A percentile compares a stretch with the other conserved stretches of the same genome.
phyloP scores from a whole-genome alignment of 2,329 filamentous ascomycete genomes.

The Colletotrichum gigasporum region DNA sequence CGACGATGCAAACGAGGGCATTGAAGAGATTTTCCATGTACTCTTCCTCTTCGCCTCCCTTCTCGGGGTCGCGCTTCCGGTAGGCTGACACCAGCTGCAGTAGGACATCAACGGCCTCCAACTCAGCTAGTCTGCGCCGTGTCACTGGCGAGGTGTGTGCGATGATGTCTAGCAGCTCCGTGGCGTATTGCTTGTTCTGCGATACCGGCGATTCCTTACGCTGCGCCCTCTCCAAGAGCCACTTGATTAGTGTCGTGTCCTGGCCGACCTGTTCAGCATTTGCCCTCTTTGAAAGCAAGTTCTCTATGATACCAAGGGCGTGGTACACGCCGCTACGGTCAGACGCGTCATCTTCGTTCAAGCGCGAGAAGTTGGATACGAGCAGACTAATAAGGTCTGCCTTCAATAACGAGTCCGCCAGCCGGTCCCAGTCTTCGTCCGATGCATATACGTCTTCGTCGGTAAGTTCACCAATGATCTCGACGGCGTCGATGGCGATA shows the following conservation, averaged over 20 bases:
- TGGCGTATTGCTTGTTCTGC: conserved; percentile 96
- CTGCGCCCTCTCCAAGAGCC: conserved; percentile 81
- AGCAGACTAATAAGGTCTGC: conserved; percentile 79
- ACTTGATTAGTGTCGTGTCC: conserved; percentile 74
- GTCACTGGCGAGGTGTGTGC: conserved; percentile 79
- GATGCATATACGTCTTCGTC: conserved; percentile 90
- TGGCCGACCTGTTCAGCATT: conserved; percentile 78
- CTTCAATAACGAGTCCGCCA: conserved; percentile 74
- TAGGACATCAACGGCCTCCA: conserved; percentile 80
- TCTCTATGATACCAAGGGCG: conserved; percentile 84
- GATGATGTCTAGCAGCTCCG: conserved; percentile 90
- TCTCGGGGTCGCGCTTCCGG: conserved; percentile 84
- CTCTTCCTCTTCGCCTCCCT: conserved; percentile 90
- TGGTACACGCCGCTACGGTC: conserved; percentile 91
- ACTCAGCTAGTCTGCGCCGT: conserved; percentile 66
- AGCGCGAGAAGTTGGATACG: conserved; percentile 78
- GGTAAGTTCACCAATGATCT: conserved; percentile 89
- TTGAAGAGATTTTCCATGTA: conserved; percentile 96
- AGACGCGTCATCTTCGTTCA: conserved; percentile 77
- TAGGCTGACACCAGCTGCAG: conserved; percentile 88
- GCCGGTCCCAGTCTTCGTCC: conserved; percentile 80
- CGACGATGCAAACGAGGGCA: conserved; percentile 80
- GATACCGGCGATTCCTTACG: conserved; percentile 73
- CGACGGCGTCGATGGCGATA: conserved; percentile 89
- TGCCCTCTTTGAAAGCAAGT: conserved; percentile 76